Conservation (phyloP, 2,329 filamentous ascomycete species). For the Monilinia polystroma region DNA sequence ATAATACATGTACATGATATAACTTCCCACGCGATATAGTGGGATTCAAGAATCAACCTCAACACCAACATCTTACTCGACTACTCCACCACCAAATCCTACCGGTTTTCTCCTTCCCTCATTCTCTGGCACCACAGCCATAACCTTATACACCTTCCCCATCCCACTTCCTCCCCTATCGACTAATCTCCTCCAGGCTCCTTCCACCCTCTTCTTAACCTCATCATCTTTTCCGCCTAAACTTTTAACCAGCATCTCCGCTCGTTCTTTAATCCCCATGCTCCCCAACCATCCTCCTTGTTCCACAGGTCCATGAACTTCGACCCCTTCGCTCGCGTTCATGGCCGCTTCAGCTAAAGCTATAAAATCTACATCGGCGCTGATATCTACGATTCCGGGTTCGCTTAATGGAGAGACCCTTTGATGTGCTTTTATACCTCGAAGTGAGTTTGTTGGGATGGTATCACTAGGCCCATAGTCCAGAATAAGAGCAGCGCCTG, state of each 20-base stretch:
- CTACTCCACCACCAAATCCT: slow-evolving; percentile 72
- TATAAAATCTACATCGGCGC: slow-evolving; percentile 89
- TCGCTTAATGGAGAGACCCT: slow-evolving; percentile 75
- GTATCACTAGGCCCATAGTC: slow-evolving; percentile 84
- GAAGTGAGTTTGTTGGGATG: slow-evolving; percentile 84
- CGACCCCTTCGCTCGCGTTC: slow-evolving; percentile 72
- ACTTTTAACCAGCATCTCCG: slow-evolving; percentile 61
- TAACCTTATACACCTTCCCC: slow-evolving; percentile 90
- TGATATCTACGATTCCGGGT: slow-evolving; percentile 83
- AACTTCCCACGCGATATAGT: background rate
- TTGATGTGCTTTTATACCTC: slow-evolving; percentile 78
- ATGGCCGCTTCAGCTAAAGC: slow-evolving; percentile 81
- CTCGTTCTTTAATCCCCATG: slow-evolving; percentile 82
- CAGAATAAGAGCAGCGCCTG: slow-evolving; percentile 88
- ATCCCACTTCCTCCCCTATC: slow-evolving; percentile 81
- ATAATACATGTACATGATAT: background rate
- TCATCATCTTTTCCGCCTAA: slow-evolving; percentile 45
- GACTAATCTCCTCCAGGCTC: slow-evolving; percentile 78
- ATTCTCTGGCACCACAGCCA: slow-evolving; percentile 86
- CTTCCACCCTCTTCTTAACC: slow-evolving; percentile 62
- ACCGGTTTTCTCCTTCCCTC: slow-evolving; percentile 73
- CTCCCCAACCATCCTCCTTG: slow-evolving; percentile 76
- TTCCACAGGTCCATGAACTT: slow-evolving; percentile 88
- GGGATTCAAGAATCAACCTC: background rate
- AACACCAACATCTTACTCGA: slow-evolving; percentile 42